Evolutionary conservation across 1,139 yeast species (phyloP).

Genomic region (Saccharomyces hybrid): DNA sequence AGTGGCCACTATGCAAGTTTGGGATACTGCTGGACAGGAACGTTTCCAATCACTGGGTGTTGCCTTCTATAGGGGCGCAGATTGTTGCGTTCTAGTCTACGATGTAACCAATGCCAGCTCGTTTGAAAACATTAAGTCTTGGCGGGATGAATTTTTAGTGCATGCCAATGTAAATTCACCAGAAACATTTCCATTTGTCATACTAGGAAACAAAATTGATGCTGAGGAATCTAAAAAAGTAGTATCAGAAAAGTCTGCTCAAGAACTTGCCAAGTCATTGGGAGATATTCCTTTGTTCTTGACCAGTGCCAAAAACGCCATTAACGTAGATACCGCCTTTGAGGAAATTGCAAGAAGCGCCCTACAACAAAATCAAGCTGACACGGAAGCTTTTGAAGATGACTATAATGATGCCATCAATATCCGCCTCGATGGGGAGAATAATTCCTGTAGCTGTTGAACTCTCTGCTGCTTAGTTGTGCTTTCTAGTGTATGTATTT

Average conservation of each 20-base stretch:
- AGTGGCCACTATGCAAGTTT: constrained; percentile 76
- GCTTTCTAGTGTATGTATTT: neutral
- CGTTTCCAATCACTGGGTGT: constrained; percentile 94
- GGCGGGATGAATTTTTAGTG: constrained; percentile 93
- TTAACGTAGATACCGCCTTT: constrained; percentile 90
- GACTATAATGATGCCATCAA: constrained; percentile 95
- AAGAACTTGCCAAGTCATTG: constrained; percentile 72
- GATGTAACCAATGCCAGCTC: constrained; percentile 92
- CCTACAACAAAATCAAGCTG: constrained; percentile 79
- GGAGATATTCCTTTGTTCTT: constrained; percentile 92
- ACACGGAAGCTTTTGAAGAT: constrained; percentile 79
- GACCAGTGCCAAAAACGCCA: constrained; percentile 90
- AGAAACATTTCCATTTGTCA: constrained; percentile 89
- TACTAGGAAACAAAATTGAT: constrained; percentile 90
- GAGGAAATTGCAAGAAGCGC: constrained; percentile 96
- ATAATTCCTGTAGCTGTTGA: constrained; percentile 70
- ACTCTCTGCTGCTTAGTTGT: neutral
- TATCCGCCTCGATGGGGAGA: constrained; percentile 81
- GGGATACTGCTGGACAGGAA: constrained; percentile 99
- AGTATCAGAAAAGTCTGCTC: constrained; percentile 76
- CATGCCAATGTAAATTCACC: constrained; percentile 93
- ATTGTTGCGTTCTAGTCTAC: constrained; percentile 91
- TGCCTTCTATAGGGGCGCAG: constrained; percentile 96
- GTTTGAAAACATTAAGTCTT: constrained; percentile 77
- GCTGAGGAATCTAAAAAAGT: constrained; percentile 85